These are phyloP conservation scores for Pseudodiploospora longispora DNA, from an alignment of 2,329 filamentous ascomycete genomes.

Conservation along the genomic window DNA sequence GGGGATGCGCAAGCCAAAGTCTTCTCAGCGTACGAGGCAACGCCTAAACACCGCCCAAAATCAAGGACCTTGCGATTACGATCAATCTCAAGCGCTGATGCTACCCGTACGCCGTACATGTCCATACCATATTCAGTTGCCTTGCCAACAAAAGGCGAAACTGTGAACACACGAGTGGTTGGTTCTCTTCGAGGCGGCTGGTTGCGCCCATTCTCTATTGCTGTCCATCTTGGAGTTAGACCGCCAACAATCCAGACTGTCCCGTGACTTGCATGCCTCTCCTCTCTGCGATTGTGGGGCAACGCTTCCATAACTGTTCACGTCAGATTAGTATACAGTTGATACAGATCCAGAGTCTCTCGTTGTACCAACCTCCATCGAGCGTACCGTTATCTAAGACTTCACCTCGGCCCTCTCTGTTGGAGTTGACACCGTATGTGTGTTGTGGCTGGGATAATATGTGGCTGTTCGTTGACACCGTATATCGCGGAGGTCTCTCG, in stretches of 20 bases:
- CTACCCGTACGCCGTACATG: constrained; percentile 66
- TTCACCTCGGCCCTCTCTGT: neutral
- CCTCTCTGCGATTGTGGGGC: constrained; percentile 15
- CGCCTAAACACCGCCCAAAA: constrained; percentile 24
- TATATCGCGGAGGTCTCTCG: too few species aligned
- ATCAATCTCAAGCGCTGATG: constrained; percentile 74
- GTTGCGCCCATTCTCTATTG: constrained; percentile 55
- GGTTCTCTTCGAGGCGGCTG: constrained; percentile 60
- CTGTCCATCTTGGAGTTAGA: constrained; percentile 45
- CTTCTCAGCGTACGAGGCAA: neutral
- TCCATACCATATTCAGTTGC: constrained; percentile 51
- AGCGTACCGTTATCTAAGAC: neutral
- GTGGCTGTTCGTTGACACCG: too few species aligned
- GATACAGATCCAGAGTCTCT: too few species aligned
- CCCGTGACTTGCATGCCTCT: constrained; percentile 53
- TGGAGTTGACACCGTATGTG: neutral
- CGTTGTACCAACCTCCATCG: too few species aligned
- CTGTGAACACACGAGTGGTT: constrained; percentile 58
- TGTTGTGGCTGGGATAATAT: neutral
- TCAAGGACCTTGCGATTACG: constrained; percentile 57
- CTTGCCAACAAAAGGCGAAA: constrained; percentile 36
- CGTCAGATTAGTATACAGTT: constrained; percentile 6
- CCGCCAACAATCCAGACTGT: constrained; percentile 73
- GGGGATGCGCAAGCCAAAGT: neutral
- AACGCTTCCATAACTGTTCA: constrained; percentile 17